phyloP scores from a whole-genome alignment of 2,329 filamentous ascomycete species.

The Drechslerella dactyloides region DNA sequence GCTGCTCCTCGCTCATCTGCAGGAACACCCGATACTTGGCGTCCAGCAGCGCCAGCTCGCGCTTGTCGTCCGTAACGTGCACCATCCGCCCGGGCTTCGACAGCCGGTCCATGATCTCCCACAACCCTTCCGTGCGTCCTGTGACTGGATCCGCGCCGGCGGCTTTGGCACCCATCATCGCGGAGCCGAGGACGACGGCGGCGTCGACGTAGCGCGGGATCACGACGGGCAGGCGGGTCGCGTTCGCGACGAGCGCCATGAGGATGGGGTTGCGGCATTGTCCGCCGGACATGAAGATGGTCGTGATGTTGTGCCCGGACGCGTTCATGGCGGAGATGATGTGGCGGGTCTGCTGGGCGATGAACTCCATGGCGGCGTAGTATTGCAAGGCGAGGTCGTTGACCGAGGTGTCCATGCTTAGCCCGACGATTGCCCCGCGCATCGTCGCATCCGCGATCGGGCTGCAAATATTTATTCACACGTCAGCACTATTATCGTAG shows the following conservation, averaged over 20 bases:
- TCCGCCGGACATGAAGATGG: constrained; percentile 98
- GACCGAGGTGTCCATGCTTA: constrained; percentile 83
- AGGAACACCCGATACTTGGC: constrained; percentile 96
- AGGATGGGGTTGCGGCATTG: constrained; percentile 95
- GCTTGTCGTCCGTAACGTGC: constrained; percentile 72
- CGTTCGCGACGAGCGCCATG: constrained; percentile 88
- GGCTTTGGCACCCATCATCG: constrained; percentile 98
- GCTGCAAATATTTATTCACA: constrained; percentile 13
- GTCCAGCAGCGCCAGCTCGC: constrained; percentile 78
- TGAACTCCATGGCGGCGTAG: constrained; percentile 97
- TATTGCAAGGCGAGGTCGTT: constrained; percentile 90
- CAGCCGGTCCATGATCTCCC: constrained; percentile 97
- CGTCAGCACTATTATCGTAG: background rate
- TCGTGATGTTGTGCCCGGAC: constrained; percentile 82
- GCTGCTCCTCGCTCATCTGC: constrained; percentile 86
- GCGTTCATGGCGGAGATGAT: constrained; percentile 94
- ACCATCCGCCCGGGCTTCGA: constrained; percentile 90
- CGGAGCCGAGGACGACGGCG: constrained; percentile 95
- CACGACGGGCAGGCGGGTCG: constrained; percentile 88
- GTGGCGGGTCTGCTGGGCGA: constrained; percentile 93
- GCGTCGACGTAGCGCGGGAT: constrained; percentile 94
- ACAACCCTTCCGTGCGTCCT: constrained; percentile 82
- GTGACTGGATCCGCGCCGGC: constrained; percentile 74
- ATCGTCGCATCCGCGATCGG: constrained; percentile 92
- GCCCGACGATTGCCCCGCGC: constrained; percentile 85